Evolutionary conservation across 208 protist species (phyloP), one percentile per base, ranked within the genome.

Genomic region (Wallacemonas sp.): DNA sequence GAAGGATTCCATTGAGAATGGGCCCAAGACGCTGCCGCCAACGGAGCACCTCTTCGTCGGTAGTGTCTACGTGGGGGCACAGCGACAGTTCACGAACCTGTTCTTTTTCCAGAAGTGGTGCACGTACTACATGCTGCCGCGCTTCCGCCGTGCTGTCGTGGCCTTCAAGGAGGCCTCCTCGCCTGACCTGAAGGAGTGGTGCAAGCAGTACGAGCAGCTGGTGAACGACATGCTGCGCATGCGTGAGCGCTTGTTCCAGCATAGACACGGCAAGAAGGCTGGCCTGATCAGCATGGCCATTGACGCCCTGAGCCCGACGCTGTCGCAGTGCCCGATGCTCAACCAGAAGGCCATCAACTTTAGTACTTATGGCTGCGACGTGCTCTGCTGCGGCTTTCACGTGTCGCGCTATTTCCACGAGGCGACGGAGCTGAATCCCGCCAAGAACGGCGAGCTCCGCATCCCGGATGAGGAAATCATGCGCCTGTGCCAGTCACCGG

Each of bases 261-360:
- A 92, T 71, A 87, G 89, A 60, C 85, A 87, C 76, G 85, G 86
- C 39, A 86, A 83, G 66, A 60, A 81, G n/a, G 66, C 83, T 0
- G 37, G 73, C 0, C 55, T 77, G 21, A 73, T 89, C 42, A 85
- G 79, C 76, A 81, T 79, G 71, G 76, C 81, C 0, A 87, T 95
- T 48, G 89, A 95, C 74, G 66, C 73, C 61, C 38, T 79, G 26
- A 89, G 85, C 42, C 89, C 85, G 3, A 90, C 83, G 13, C 70
- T 95, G 5, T 71, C 85, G 19, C 71, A 71, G 54, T 95, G 89
- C 69, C 85, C 89, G 4, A 89, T 95, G 81, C 66, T 95, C 30
- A 95, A 84, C 58, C 89, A 95, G 50, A 95, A 95, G 69, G 89
- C 89, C 2, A 79, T 95, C 36, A 95, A 95, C 73, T 95, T 93